Conservation (phyloP, 768 basidiomycete genomes). For the Rhodotorula paludigena region DNA sequence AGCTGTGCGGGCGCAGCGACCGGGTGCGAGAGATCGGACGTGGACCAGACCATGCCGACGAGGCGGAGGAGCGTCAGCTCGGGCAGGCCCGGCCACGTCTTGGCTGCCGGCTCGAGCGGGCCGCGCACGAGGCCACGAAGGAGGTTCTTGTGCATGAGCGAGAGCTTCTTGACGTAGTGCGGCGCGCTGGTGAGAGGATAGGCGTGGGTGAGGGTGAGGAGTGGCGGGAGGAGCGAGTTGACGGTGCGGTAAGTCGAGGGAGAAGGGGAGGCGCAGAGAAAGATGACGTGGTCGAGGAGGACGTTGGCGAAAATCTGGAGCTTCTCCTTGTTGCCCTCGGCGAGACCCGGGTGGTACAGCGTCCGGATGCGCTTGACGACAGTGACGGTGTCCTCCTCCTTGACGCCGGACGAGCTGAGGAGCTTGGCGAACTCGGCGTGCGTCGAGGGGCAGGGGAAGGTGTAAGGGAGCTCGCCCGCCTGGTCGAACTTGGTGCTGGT, state of each 20-base stretch:
- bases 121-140: conserved; percentile 72
- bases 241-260: conserved; percentile 60
- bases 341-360: conserved; percentile 86
- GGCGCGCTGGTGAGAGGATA: conserved; percentile 77
- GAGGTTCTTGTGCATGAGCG: conserved; percentile 90
- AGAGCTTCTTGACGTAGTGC: conserved; percentile 73
- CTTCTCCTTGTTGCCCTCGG: conserved; percentile 82
- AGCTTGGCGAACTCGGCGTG: conserved; percentile 89
- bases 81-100: conserved; percentile 80
- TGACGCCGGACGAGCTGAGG: conserved; percentile 57
- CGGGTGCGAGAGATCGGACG: conserved; percentile 86
- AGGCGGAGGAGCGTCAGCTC: conserved; percentile 77
- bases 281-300: conserved; percentile 81
- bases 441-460: conserved; percentile 77
- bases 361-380: conserved; percentile 87
- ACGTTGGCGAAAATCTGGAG: conserved; percentile 74
- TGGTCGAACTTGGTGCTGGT: not conserved
- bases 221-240: conserved; percentile 66
- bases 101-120: conserved; percentile 57
- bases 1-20: conserved; percentile 81
- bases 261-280: conserved; percentile 60
- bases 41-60: conserved; percentile 80
- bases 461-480: conserved; percentile 62
- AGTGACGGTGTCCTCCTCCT: conserved; percentile 64
- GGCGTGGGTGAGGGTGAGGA: conserved; percentile 68